phyloP scores from a whole-genome alignment of 2,329 filamentous ascomycete genomes.

The Fusarium sp. region DNA sequence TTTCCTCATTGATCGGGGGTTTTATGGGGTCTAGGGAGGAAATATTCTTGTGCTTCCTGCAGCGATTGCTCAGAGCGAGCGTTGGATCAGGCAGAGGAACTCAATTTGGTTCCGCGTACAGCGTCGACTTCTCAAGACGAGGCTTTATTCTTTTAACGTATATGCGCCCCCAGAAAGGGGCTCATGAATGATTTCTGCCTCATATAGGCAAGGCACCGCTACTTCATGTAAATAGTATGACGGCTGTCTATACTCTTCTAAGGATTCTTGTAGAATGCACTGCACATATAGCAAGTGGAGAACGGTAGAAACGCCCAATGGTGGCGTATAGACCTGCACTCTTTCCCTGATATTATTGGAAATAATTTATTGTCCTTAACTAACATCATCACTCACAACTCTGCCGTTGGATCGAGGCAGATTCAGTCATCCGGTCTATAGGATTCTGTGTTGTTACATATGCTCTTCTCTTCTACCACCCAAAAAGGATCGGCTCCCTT shows the following conservation, averaged over 20 bases:
- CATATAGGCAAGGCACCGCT: slow-evolving; percentile 8
- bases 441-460: slow-evolving; percentile 45
- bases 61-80: slow-evolving; percentile 22
- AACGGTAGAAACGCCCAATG: background rate
- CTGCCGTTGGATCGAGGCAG: slow-evolving; percentile 13
- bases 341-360: slow-evolving; percentile 15
- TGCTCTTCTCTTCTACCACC: slow-evolving; percentile 29
- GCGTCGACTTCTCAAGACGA: slow-evolving; percentile 23
- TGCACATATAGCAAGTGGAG: slow-evolving; percentile 18
- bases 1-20: slow-evolving; percentile 39
- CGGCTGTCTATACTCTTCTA: slow-evolving; percentile 27
- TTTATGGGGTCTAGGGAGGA: slow-evolving; percentile 30
- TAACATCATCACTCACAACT: slow-evolving; percentile 13
- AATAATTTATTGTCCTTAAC: slow-evolving; percentile 16
- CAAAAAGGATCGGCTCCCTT: slow-evolving; percentile 21
- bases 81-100: slow-evolving; percentile 9
- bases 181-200: slow-evolving; percentile 17
- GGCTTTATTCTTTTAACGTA: slow-evolving; percentile 35
- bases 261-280: slow-evolving; percentile 28
- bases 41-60: slow-evolving; percentile 27
- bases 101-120: slow-evolving; percentile 11
- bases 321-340: background rate
- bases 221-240: slow-evolving; percentile 7
- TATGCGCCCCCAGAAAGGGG: slow-evolving; percentile 22
- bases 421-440: slow-evolving; percentile 35